Base-by-base conservation (phyloP, 2,329 filamentous ascomycete species). In the Trichophyton equinum region DNA sequence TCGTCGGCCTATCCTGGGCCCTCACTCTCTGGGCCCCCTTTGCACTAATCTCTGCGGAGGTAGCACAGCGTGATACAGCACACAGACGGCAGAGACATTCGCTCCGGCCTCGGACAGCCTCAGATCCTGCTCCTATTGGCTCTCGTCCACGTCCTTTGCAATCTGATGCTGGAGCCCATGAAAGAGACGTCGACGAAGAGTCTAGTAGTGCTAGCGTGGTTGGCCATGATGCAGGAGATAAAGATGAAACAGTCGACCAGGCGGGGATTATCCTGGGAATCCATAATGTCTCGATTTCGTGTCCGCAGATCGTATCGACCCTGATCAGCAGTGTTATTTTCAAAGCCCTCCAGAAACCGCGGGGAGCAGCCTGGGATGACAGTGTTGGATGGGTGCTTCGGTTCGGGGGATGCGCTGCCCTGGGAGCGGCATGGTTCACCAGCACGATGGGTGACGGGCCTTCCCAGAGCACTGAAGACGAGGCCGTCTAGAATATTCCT, bases 1-100 rank as follows among this genome's bases (percentile, higher is more conserved):
- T 94, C 25, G 85, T 95, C 56, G 92, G 92, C 38, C 85, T 97
- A 62, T 91, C 89, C 0, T 97, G 92, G 92, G 91, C 91, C 22
- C 78, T 96, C 68, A 91, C 91, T 1, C 83, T 95, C 27, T 97
- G 92, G 92, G 92, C 91, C 0, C 92, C 92, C 0, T 97, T 92
- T 77, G 91, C 92, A 44, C 88, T 97, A 67, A 96, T 97, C 71
- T 91, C 89, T 53, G 89, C 89, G 4, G 92, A 97, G 73, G 91
- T 97, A 64, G 88, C 87, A 63, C 88, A 86, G 63, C 85, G 90
- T 4, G 89, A 96, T 70, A 84, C 86, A 27, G 81, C 85, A 56
- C 78, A 81, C 58, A 79, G 83, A 22, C 76, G 79, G 11, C 72
- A 76, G 27, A 74, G 78, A 22, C 74, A 73, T 22, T 64, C 65